Evolutionary conservation across 768 basidiomycete species (phyloP), one percentile per base, ranked within the genome.

Genomic region (Phanerodontia chrysosporium): DNA sequence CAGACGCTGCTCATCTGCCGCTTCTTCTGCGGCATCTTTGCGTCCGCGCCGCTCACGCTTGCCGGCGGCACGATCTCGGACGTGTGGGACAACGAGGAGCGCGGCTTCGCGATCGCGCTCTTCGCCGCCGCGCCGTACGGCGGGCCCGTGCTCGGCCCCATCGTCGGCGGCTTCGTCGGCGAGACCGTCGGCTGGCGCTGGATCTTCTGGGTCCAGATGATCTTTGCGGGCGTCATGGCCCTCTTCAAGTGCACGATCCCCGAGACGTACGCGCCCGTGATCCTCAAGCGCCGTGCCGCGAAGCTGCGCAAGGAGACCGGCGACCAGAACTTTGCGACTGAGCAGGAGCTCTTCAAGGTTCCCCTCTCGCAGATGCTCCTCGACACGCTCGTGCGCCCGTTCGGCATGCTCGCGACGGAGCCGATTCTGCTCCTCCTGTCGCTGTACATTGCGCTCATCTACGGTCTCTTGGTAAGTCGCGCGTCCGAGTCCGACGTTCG

Each of bases 91-190:
- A 70, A 73, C 59, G 69, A 73, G 42, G 69, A 71, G 21, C 71
- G 75, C 42, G 75, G 74, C 32, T 66, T 78, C 49, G 77, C 77
- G 4, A 76, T 78, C 44, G 73, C 74, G 0, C 51, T 77, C 16
- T 79, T 78, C 60, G 73, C 74, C 6, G 71, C 76, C 1, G 74
- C 75, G 7, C 75, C 76, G 0, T 79, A 78, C 65, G 69, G 74
- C 1, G 77, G 74, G 24, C 78, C 78, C 8, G 74, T 80, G 0
- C 46, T 82, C 29, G 85, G 84, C 2, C 86, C 81, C 6, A 76
- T 83, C 55, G 73, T 80, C 22, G 81, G 79, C 52, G 78, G 78
- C 13, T 76, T 76, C 54, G 76, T 79, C 55, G 73, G 76, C 14
- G 75, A 77, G 58, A 71, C 65, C 39, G 57, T 75, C 35, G 77